Evolutionary conservation across 2,329 filamentous ascomycete species (phyloP).

Genomic region (Grosmannia clavigera): DNA sequence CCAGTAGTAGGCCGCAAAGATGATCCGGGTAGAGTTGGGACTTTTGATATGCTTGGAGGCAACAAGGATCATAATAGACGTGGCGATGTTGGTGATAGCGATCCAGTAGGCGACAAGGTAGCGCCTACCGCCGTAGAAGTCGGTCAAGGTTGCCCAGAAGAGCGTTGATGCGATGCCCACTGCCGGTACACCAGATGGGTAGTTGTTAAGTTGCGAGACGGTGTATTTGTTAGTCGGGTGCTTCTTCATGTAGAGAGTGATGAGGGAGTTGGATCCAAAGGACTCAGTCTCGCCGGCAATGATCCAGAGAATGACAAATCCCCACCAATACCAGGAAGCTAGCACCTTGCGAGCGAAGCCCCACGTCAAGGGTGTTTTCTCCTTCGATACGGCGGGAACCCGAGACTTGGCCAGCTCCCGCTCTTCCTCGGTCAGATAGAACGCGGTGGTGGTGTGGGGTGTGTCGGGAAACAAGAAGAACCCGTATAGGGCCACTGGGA

Average conservation of each 20-base stretch:
- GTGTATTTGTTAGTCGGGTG: conserved; percentile 31
- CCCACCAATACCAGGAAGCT: conserved; percentile 51
- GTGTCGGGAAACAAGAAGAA: conserved; percentile 42
- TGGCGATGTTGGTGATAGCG: conserved; percentile 48
- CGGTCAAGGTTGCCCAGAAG: conserved; percentile 58
- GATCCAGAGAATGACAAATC: conserved; percentile 54
- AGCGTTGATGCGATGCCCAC: conserved; percentile 48
- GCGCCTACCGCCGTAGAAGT: conserved; percentile 49
- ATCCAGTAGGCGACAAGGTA: conserved; percentile 58
- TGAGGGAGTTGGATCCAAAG: conserved; percentile 51
- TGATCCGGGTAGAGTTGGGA: conserved; percentile 31
- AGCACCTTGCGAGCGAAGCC: conserved; percentile 43
- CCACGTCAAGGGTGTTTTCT: conserved; percentile 18
- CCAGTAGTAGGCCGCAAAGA: conserved; percentile 59
- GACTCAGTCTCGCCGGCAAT: conserved; percentile 62
- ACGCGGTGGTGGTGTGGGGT: conserved; percentile 33
- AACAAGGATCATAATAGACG: conserved; percentile 46
- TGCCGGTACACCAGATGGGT: conserved; percentile 43
- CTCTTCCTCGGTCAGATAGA: conserved; percentile 30
- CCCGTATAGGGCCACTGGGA: conserved; percentile 44
- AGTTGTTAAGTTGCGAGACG: conserved; percentile 40
- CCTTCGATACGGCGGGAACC: conserved; percentile 19
- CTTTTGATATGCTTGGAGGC: conserved; percentile 13
- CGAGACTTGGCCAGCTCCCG: conserved; percentile 25
- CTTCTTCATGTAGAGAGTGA: conserved; percentile 36